Evolutionary conservation across 257 asterid genomes (phyloP).

Genomic region (Solanum ossicruentum): DNA sequence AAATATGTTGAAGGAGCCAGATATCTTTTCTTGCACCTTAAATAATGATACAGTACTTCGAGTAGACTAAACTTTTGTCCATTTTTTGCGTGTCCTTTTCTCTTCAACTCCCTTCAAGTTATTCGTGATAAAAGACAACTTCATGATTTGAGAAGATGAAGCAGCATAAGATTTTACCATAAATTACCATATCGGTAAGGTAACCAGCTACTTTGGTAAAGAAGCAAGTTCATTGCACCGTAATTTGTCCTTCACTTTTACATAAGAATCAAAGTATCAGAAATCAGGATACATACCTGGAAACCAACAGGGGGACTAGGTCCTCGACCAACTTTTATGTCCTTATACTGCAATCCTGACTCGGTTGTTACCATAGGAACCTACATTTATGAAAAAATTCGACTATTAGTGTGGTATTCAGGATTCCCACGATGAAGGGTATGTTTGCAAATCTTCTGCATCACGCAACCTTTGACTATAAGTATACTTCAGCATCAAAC

Average conservation of each 20-base stretch:
- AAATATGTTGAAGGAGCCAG: neutral
- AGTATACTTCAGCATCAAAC: neutral
- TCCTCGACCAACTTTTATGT: constrained; percentile 75
- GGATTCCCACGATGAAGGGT: neutral
- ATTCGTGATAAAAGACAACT: neutral
- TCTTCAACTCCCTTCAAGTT: neutral
- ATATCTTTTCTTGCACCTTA: neutral
- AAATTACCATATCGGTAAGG: neutral
- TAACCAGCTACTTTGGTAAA: neutral
- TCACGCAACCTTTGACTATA: neutral
- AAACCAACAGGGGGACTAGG: constrained; percentile 95
- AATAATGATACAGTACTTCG: neutral
- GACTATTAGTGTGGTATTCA: neutral
- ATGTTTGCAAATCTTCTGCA: neutral
- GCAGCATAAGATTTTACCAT: neutral
- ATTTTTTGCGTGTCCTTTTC: neutral
- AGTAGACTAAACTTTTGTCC: neutral
- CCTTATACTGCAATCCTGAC: constrained; percentile 95
- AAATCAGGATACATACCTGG: constrained; percentile 42
- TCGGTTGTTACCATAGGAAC: constrained; percentile 76
- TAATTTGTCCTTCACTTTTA: neutral
- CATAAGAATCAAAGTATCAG: neutral
- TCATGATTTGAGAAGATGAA: neutral
- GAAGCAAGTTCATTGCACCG: neutral
- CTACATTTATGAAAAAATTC: constrained; percentile 20